phyloP scores from a whole-genome alignment of 306 rosid species.

The Gillenia trifoliata region DNA sequence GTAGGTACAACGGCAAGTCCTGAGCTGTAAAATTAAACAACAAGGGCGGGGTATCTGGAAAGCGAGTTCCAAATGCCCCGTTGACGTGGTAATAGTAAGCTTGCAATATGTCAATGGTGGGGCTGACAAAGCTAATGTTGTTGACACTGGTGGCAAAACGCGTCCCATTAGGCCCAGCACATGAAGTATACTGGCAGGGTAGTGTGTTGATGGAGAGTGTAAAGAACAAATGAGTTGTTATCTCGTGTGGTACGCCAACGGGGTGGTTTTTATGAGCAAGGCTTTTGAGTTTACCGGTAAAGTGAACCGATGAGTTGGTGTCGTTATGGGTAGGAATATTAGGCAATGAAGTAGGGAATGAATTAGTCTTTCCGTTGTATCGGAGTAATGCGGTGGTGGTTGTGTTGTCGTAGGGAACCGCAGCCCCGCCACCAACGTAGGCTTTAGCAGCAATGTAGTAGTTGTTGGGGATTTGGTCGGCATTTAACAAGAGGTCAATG shows the following conservation, averaged over 20 bases:
- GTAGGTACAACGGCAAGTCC: conserved; percentile 7
- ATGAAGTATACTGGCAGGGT: conserved; percentile 15
- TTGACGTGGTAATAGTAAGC: conserved; percentile 19
- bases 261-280: conserved; percentile 5
- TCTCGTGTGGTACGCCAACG: neutral
- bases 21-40: conserved; percentile 22
- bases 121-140: conserved; percentile 31
- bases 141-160: conserved; percentile 20
- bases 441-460: conserved; percentile 28
- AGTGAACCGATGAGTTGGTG: conserved; percentile 11
- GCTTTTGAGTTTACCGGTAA: conserved; percentile 17
- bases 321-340: conserved; percentile 18
- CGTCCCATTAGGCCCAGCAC: conserved; percentile 25
- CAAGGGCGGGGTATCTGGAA: conserved; percentile 21
- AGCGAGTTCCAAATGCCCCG: conserved; percentile 11
- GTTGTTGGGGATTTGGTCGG: conserved; percentile 10
- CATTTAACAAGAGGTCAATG: conserved; percentile 15
- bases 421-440: neutral
- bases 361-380: neutral
- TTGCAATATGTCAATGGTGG: conserved; percentile 23
- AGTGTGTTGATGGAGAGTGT: conserved; percentile 16
- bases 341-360: neutral
- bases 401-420: conserved; percentile 1
- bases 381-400: conserved; percentile 26
- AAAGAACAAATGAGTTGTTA: conserved; percentile 2